Base-by-base conservation (phyloP, 257 asterid genomes). In the Voacanga thouarsii region DNA sequence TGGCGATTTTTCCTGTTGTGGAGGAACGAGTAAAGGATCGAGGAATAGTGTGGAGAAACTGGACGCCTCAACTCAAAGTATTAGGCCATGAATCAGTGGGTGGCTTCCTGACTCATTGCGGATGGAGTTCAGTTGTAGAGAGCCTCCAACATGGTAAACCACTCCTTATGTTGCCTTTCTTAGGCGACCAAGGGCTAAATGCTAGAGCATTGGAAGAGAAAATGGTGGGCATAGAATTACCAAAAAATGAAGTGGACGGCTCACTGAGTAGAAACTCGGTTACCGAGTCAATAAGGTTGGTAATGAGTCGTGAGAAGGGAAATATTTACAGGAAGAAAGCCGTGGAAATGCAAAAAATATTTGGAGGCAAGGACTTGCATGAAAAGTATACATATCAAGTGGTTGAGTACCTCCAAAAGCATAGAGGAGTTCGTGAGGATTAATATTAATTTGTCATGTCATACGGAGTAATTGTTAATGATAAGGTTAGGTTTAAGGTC, bases 61-160 rank as follows among this genome's bases (percentile, higher is more conserved):
- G 89, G 87, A 75, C 82, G 1, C 85, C 87, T 47, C 89, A 86
- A 45, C 70, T 77, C 19, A 78, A 73, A 37, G 69, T 77, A 73
- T 66, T 76, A 43, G 49, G 78, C 49, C 87, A 81, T 28, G 82
- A 65, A 6, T 74, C 85, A 8, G 74, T 86, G 0, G 87, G 87
- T 1, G 80, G 83, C 11, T 77, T 83, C 53, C 60, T 81, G 83
- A 75, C 81, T 56, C 85, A 84, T 59, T 81, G 81, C 21, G 83
- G 87, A 6, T 80, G 87, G 87, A 68, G 86, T 60, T 83, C 83
- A 6, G 23, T 77, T 19, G 81, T 79, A 21, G 89, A 81, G 69
- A 86, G 81, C 24, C 53, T 86, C 7, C 59, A 14, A 45, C 79
- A 78, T 50, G 88, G 87, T 8, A 57, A 41, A 9, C 76, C 84